phyloP scores from a whole-genome alignment of 208 protist genomes.

The Leptomonas pyrrhocoris region DNA sequence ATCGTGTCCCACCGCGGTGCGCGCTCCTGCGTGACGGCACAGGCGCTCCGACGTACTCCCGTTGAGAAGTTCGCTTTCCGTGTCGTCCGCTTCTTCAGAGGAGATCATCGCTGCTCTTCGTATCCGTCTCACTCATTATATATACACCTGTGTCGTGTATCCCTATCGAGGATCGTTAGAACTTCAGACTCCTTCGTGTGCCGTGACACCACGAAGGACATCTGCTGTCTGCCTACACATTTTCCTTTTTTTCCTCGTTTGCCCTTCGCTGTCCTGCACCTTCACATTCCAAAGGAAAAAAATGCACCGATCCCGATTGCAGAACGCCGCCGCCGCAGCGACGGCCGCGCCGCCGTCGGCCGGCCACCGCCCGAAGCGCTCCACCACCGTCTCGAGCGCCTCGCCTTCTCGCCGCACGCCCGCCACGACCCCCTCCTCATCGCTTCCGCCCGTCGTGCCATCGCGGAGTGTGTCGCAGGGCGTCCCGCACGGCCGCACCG shows the following conservation, averaged over 20 bases:
- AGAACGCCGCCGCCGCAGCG: not conserved
- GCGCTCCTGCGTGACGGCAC: no score
- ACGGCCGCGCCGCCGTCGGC: not conserved
- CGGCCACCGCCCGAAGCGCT: slow-evolving; percentile 3
- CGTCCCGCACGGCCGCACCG: not conserved
- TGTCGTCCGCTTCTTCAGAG: no score
- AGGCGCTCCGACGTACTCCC: no score
- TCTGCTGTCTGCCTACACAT: not conserved
- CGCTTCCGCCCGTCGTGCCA: not conserved
- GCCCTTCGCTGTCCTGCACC: not conserved
- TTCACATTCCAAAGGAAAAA: no score
- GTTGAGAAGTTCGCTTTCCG: no score
- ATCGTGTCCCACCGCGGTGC: no score
- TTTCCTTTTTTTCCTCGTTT: not conserved
- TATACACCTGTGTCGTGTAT: no score
- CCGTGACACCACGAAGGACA: no score
- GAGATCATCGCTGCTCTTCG: no score
- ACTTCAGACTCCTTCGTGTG: no score
- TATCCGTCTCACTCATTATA: no score
- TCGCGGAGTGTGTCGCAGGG: slow-evolving; percentile 11
- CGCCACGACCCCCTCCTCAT: not conserved
- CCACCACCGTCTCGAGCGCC: not conserved
- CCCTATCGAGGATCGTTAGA: no score
- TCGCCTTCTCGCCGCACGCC: not conserved
- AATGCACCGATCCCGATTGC: slow-evolving; percentile 7